Base-by-base conservation (phyloP, 1,284 basidiomycete genomes). In the Golubevia sp. region DNA sequence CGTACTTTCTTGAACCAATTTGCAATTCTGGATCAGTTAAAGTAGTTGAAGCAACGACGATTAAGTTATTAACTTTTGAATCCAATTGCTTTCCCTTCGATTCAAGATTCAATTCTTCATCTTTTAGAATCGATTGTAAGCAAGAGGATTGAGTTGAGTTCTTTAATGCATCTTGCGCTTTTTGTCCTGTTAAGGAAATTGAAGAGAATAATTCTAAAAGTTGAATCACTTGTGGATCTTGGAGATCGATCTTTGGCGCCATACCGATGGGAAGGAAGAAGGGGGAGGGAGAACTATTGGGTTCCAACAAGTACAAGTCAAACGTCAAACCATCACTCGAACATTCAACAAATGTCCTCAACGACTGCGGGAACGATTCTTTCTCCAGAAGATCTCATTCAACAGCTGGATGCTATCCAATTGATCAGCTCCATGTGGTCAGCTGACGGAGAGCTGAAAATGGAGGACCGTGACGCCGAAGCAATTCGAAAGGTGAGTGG, bases 161-260 rank as follows among this genome's bases (percentile, higher is more conserved):
- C 53, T 73, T 72, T 56, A 77, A 63, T 11, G 75, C 77, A 52
- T 82, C 79, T 38, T 71, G 30, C 13, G 79, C 78, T 52, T 77
- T 75, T 61, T 75, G 76, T 0, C 79, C 79, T 50, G 70, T 79
- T 26, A 80, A 56, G 18, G 72, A 73, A 62, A 82, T 74, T 20
- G 63, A 70, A 52, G 73, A 66, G 64, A 82, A 82, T 15, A 77
- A 70, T 55, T 74, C 74, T 53, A 80, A 63, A 27, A 82, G 70
- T 51, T 69, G 62, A 26, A 66, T 67, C 34, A 78, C 68, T 25
- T 71, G 68, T n/a, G 79, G 77, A 55, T 80, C 69, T 62, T 70
- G 73, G 49, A 72, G 68, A 66, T 82, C 77, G 48, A 82, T 67
- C 70, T 82, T 82, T 55, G 79, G 77, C 38, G 79, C 67, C 79